A percentile compares a stretch with the other conserved stretches of the same genome.
Conservation (phyloP, 2,329 filamentous ascomycete genomes). For the Fusarium udum region DNA sequence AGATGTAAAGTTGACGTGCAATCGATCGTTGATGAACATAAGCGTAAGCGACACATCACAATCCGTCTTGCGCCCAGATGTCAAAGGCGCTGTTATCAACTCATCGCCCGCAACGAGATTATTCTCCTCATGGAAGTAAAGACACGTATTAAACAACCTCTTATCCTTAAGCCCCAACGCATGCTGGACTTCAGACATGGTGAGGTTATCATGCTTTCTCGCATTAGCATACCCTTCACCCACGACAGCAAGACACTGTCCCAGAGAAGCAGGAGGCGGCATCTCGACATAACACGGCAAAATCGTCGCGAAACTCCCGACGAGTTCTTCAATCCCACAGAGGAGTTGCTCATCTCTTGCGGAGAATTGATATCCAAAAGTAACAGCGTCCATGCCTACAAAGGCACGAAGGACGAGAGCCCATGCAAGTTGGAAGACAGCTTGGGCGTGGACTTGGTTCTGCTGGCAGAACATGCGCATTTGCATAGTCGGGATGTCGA, state of each 20-base stretch:
- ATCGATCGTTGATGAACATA: constrained; percentile 52
- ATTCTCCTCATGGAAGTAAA: constrained; percentile 58
- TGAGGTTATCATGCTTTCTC: constrained; percentile 54
- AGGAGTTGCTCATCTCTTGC: constrained; percentile 57
- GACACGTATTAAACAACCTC: constrained; percentile 60
- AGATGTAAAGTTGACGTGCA: constrained; percentile 57
- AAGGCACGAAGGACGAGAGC: constrained; percentile 65
- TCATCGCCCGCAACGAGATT: neutral
- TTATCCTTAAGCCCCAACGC: constrained; percentile 54
- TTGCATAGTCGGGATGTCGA: constrained; percentile 52
- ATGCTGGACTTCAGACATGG: constrained; percentile 58
- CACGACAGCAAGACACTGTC: constrained; percentile 45
- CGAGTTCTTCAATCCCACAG: constrained; percentile 52
- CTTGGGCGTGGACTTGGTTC: constrained; percentile 55
- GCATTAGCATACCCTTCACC: constrained; percentile 43
- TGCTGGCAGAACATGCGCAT: constrained; percentile 55
- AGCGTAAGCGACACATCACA: constrained; percentile 58
- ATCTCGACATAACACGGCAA: constrained; percentile 50
- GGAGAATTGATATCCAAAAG: constrained; percentile 62
- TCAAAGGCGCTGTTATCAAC: constrained; percentile 17
- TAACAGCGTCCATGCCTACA: constrained; percentile 60
- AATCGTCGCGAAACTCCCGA: constrained; percentile 58
- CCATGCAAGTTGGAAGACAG: constrained; percentile 68
- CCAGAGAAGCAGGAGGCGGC: constrained; percentile 46
- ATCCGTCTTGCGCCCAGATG: constrained; percentile 51